These are phyloP conservation scores for Aspergillus flavus DNA, from an alignment of 2,329 filamentous ascomycete species.

Conservation along the genomic window DNA sequence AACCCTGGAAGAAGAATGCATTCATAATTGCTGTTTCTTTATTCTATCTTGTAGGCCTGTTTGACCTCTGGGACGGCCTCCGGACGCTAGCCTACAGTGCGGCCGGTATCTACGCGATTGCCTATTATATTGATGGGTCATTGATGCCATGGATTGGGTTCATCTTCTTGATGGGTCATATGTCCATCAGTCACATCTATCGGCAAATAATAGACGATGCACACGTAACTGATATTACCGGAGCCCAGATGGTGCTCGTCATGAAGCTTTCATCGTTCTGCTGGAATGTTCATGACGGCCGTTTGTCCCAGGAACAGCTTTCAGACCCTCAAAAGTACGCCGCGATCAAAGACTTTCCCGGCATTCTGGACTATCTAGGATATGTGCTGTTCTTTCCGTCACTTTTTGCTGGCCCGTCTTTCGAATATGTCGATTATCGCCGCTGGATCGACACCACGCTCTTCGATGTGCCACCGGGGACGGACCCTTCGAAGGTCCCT, in stretches of 20 bases:
- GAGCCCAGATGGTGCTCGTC: slow-evolving; percentile 94
- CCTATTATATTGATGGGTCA: slow-evolving; percentile 78
- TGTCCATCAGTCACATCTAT: slow-evolving; percentile 85
- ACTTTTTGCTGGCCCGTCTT: slow-evolving; percentile 85
- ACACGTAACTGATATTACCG: slow-evolving; percentile 79
- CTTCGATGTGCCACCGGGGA: slow-evolving; percentile 80
- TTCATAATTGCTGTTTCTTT: slow-evolving; percentile 80
- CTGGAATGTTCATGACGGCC: slow-evolving; percentile 96
- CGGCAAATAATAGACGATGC: slow-evolving; percentile 73
- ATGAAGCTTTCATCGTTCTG: slow-evolving; percentile 98
- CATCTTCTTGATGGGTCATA: slow-evolving; percentile 90
- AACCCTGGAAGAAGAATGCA: slow-evolving; percentile 81
- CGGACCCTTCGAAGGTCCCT: slow-evolving; percentile 83
- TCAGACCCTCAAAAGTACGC: slow-evolving; percentile 84
- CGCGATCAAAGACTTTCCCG: slow-evolving; percentile 73
- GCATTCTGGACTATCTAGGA: slow-evolving; percentile 77
- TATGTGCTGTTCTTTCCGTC: slow-evolving; percentile 96
- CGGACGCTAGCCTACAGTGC: slow-evolving; percentile 79
- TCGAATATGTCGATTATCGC: slow-evolving; percentile 91
- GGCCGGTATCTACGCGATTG: slow-evolving; percentile 78
- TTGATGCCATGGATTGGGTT: slow-evolving; percentile 99
- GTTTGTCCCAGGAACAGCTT: slow-evolving; percentile 75
- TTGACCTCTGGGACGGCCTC: slow-evolving; percentile 86
- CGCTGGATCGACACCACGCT: slow-evolving; percentile 92
- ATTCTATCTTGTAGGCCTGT: slow-evolving; percentile 92